These are phyloP conservation scores for Botrytis hyacinthi DNA, from an alignment of 2,329 filamentous ascomycete species.

Conservation along the genomic window DNA sequence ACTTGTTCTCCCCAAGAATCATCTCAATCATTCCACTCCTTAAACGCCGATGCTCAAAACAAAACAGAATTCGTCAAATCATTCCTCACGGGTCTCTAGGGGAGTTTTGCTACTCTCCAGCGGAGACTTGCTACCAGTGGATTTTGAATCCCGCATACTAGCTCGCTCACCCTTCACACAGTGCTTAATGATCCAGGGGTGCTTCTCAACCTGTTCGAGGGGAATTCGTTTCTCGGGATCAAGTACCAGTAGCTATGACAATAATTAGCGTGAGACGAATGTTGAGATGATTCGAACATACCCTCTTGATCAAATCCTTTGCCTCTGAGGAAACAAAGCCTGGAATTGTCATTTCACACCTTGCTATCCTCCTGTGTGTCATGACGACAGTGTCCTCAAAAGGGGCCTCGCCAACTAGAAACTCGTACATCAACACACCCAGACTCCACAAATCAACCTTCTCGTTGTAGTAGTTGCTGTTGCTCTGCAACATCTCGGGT, in stretches of 20 bases:
- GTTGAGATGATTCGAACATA: conserved; percentile 44
- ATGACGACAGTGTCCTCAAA: conserved; percentile 95
- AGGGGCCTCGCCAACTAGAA: conserved; percentile 90
- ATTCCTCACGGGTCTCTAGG: conserved; percentile 30
- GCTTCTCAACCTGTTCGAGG: conserved; percentile 81
- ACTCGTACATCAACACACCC: conserved; percentile 94
- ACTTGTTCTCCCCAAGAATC: conserved; percentile 26
- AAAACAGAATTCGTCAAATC: conserved; percentile 33
- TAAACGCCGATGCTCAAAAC: conserved; percentile 33
- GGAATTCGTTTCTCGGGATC: conserved; percentile 92
- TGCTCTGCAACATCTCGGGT: conserved; percentile 92
- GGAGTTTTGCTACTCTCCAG: neutral
- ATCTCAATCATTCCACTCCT: conserved; percentile 17
- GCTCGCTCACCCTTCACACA: conserved; percentile 54
- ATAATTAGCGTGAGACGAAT: conserved; percentile 24
- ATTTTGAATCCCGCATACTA: conserved; percentile 38
- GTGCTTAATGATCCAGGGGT: conserved; percentile 97
- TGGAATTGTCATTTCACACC: conserved; percentile 90
- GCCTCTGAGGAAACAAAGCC: conserved; percentile 88
- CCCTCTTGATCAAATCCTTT: conserved; percentile 86
- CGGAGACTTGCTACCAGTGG: conserved; percentile 36
- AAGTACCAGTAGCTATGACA: conserved; percentile 71
- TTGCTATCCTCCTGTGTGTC: conserved; percentile 85
- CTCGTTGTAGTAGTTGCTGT: conserved; percentile 87
- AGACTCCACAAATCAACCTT: conserved; percentile 97